Percentiles rank a stretch among this genome's conserved stretches.
Evolutionary conservation across 441 rosid genomes (phyloP).

Genomic region (Pelargonium fulgidum): DNA sequence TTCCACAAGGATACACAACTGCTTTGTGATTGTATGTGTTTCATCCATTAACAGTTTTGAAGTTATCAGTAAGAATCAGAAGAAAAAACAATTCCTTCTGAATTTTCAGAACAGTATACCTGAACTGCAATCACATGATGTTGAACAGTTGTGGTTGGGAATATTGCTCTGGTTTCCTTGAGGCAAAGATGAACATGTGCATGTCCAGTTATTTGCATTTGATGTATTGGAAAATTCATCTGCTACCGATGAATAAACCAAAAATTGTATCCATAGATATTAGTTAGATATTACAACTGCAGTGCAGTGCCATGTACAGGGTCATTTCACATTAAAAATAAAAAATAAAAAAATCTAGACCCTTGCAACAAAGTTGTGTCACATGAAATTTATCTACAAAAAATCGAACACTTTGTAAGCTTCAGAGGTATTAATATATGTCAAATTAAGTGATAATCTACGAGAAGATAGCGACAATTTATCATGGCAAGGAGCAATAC

Average conservation of each 20-base stretch:
- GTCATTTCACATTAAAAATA: background rate
- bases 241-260: conserved; percentile 26
- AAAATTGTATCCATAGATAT: conserved; percentile 6
- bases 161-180: conserved; percentile 39
- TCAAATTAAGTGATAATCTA: background rate
- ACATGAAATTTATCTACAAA: background rate
- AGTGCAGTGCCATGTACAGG: background rate
- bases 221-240: conserved; percentile 43
- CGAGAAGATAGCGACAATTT: conserved; percentile 2
- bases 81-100: background rate
- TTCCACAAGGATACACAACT: no score
- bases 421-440: conserved; percentile 1
- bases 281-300: background rate
- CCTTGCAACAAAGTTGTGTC: conserved; percentile 3
- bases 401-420: background rate
- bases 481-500: background rate
- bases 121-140: conserved; percentile 73
- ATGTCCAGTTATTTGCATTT: conserved; percentile 58
- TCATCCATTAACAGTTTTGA: background rate
- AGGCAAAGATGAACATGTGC: conserved; percentile 48
- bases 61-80: background rate
- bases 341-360: background rate
- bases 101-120: conserved; percentile 34
- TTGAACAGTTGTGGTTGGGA: conserved; percentile 57
- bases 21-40: no score